These are phyloP conservation scores for Trichophyton mentagrophytes DNA, from an alignment of 2,329 filamentous ascomycete species.

Conservation along the genomic window DNA sequence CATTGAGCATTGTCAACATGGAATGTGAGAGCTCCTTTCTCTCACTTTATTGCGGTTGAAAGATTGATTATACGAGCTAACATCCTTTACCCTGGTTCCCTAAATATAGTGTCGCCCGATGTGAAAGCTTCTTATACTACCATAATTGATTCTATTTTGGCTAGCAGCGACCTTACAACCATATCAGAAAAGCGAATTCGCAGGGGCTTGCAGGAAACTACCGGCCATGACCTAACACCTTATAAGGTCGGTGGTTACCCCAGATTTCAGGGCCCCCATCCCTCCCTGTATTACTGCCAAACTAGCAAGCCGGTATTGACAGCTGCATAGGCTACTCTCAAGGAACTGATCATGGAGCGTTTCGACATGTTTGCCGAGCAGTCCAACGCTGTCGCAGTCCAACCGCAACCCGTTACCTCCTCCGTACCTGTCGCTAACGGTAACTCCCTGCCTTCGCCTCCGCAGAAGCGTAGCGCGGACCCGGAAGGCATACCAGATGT, in stretches of 20 bases:
- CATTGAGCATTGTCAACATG: slow-evolving; percentile 6
- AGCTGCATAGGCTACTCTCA: slow-evolving; percentile 49
- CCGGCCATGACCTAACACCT: slow-evolving; percentile 48
- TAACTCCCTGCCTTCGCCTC: slow-evolving; percentile 26
- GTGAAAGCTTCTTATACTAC: slow-evolving; percentile 39
- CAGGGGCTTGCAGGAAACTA: slow-evolving; percentile 47
- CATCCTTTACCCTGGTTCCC: slow-evolving; percentile 8
- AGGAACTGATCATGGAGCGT: slow-evolving; percentile 57
- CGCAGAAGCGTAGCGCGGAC: slow-evolving; percentile 31
- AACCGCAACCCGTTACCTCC: slow-evolving; percentile 12
- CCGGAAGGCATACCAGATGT: slow-evolving; percentile 31
- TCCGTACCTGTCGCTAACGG: slow-evolving; percentile 24
- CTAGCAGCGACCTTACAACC: slow-evolving; percentile 48
- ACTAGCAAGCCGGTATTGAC: neutral
- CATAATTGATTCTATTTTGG: slow-evolving; percentile 52
- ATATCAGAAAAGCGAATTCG: slow-evolving; percentile 55
- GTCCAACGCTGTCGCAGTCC: slow-evolving; percentile 20
- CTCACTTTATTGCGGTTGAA: neutral
- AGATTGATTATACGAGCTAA: neutral
- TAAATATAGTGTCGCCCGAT: slow-evolving; percentile 36
- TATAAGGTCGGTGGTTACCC: slow-evolving; percentile 43
- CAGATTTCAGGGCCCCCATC: slow-evolving; percentile 9
- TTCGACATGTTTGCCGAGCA: slow-evolving; percentile 54
- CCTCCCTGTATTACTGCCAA: neutral
- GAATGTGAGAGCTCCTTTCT: slow-evolving; percentile 9